Percentiles rank a stretch among this genome's conserved stretches.
Conservation (phyloP, 2,329 filamentous ascomycete species). For the Ascochyta clinopodiicola region DNA sequence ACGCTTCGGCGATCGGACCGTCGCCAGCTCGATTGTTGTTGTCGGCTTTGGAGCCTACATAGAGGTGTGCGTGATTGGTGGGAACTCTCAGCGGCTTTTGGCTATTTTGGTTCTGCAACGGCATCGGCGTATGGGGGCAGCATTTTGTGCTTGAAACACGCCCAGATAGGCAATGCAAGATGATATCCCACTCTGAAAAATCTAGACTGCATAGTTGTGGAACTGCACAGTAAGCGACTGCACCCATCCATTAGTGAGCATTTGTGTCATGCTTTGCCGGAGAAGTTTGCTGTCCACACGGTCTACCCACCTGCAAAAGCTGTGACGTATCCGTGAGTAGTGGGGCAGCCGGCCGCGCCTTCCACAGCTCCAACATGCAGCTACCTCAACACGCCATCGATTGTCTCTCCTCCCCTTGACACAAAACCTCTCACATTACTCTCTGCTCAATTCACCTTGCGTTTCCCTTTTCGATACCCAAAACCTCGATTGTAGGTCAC, state of each 20-base stretch:
- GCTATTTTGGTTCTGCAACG: constrained; percentile 39
- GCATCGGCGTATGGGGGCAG: constrained; percentile 44
- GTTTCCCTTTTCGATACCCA: constrained; percentile 19
- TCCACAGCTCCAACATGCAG: constrained; percentile 16
- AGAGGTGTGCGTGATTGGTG: constrained; percentile 36
- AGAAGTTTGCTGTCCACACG: constrained; percentile 18
- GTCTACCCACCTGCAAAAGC: constrained; percentile 16
- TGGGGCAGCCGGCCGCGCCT: constrained; percentile 30
- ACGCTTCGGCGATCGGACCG: constrained; percentile 28
- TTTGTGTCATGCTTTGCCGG: constrained; percentile 30
- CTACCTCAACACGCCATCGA: constrained; percentile 19
- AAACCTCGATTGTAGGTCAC: constrained; percentile 21
- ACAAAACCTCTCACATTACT: constrained; percentile 8
- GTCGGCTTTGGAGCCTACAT: constrained; percentile 31
- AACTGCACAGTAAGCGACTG: background rate
- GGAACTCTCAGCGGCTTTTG: constrained; percentile 23
- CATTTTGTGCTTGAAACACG: constrained; percentile 41
- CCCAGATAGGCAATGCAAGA: constrained; percentile 41
- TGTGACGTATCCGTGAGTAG: constrained; percentile 30
- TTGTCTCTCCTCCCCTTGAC: constrained; percentile 7
- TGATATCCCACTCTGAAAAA: constrained; percentile 37
- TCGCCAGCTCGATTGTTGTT: constrained; percentile 22
- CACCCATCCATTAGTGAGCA: constrained; percentile 33
- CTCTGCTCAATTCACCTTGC: constrained; percentile 19
- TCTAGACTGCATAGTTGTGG: background rate